Percentiles rank a stretch among this genome's conserved stretches.
Evolutionary conservation across 2,329 filamentous ascomycete species (phyloP).

Genomic region (Ascochyta lentis): DNA sequence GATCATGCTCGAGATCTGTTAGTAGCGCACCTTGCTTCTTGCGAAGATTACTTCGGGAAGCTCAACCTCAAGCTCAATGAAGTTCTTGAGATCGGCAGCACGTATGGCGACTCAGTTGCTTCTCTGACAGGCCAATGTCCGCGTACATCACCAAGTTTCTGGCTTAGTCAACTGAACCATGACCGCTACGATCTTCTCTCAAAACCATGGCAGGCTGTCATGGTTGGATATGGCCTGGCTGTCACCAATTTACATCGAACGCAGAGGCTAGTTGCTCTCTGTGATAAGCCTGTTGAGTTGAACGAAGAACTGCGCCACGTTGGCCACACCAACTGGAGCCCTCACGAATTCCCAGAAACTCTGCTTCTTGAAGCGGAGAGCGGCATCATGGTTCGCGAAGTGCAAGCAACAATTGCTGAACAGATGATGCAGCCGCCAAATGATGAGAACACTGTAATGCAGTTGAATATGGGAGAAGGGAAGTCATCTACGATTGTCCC

Average conservation of each 20-base stretch:
- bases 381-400: constrained; percentile 64
- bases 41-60: constrained; percentile 17
- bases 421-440: constrained; percentile 57
- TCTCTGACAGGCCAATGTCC: constrained; percentile 18
- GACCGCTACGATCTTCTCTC: constrained; percentile 25
- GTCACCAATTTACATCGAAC: constrained; percentile 42
- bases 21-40: constrained; percentile 17
- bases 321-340: constrained; percentile 65
- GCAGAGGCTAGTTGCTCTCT: constrained; percentile 26
- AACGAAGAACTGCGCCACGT: constrained; percentile 52
- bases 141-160: constrained; percentile 31
- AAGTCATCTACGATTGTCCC: constrained; percentile 44
- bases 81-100: neutral
- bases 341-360: constrained; percentile 62
- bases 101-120: constrained; percentile 5
- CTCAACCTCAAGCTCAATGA: constrained; percentile 13
- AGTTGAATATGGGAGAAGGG: constrained; percentile 47
- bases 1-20: constrained; percentile 6
- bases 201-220: constrained; percentile 26
- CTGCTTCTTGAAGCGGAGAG: constrained; percentile 71
- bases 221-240: constrained; percentile 37
- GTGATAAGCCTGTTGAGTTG: constrained; percentile 27
- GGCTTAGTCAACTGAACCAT: constrained; percentile 32
- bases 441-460: constrained; percentile 35
- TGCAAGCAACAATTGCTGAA: constrained; percentile 64